Evolutionary conservation across 306 rosid species (phyloP), one percentile per base, ranked within the genome.

Genomic region (Crotalaria pallida): DNA sequence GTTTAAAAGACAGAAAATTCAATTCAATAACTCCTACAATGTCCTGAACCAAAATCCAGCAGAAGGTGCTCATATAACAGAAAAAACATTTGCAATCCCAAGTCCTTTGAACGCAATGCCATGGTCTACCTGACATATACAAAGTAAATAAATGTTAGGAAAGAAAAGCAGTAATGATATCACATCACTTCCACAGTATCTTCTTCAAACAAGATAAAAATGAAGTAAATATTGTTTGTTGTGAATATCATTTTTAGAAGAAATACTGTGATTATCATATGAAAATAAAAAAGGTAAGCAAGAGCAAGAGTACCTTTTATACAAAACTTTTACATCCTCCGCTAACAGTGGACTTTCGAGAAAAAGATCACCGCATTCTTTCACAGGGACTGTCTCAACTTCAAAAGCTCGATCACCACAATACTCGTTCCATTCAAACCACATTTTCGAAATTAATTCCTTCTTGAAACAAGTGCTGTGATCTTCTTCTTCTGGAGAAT

Each of bases 391-490:
- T 1, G 87, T 82, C 68, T 80, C 80, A 26, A 87, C 84, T 60
- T 80, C 81, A 55, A 88, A 86, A 62, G 89, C 82, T 0, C 59
- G 74, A 45, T 81, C 82, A 36, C 97, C 96, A 19, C 89, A 88
- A 29, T 83, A 83, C 65, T 94, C 89, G 0, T 90, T 90, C 98
- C 97, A 94, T 69, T 94, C 98, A 58, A 94, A 94, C 98, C 98
- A 94, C 97, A 94, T 88, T 77, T 81, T 90, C 1, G 98, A 84
- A 56, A 88, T 90, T 27, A 81, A 24, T 61, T 90, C 97, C 76
- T 94, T 94, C 77, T 83, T 89, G 83, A 81, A 90, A 77, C 98
- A 90, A 45, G 88, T 75, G 2, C 1, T 7, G 64, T 94, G 90
- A 53, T 93, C 98, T 31, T 83, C 94, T 67, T 88, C 96, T 79